phyloP scores from a whole-genome alignment of 257 asterid genomes.

The Solanum bulbocastanum region DNA sequence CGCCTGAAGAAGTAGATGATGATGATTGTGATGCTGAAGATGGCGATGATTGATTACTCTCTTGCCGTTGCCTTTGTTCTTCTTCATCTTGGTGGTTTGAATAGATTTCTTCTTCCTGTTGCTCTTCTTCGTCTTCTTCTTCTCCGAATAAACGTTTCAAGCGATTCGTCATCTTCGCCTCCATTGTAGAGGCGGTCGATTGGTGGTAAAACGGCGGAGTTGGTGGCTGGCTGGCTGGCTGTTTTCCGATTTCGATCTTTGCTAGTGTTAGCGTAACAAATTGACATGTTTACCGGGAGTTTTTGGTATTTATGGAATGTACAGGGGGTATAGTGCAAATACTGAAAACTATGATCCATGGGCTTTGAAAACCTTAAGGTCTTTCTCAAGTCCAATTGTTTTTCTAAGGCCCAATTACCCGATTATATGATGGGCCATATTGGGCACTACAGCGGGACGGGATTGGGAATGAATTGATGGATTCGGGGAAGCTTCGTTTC shows the following conservation, averaged over 20 bases:
- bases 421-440: background rate
- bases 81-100: conserved; percentile 3
- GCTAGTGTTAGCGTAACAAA: background rate
- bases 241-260: background rate
- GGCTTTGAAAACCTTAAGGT: background rate
- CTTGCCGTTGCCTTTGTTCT: conserved; percentile 17
- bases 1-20: conserved; percentile 37
- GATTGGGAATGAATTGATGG: too few relatives aligned
- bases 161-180: background rate
- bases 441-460: background rate
- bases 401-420: background rate
- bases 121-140: conserved; percentile 26
- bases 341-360: background rate
- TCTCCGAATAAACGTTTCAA: conserved; percentile 1
- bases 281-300: background rate
- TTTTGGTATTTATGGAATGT: background rate
- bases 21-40: conserved; percentile 18
- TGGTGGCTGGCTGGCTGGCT: background rate
- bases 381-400: background rate
- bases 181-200: background rate
- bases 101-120: background rate
- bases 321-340: background rate
- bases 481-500: too few relatives aligned
- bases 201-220: background rate
- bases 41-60: conserved; percentile 8